These are phyloP conservation scores for Triticum turgidum DNA, from an alignment of 176 grass and related monocot species.

Conservation along the genomic window DNA sequence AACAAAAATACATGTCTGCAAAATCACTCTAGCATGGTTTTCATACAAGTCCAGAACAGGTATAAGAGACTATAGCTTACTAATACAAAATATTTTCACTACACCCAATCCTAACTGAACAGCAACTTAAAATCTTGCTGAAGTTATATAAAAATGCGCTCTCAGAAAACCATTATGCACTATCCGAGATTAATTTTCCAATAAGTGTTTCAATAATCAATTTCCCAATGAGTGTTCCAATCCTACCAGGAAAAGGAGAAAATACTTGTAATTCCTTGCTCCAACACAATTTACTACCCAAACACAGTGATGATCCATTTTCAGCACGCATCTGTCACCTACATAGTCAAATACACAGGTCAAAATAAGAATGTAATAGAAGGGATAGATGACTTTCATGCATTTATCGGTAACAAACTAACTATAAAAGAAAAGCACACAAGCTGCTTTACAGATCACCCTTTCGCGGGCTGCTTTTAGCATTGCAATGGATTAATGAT, in stretches of 20 bases:
- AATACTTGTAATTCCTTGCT: slow-evolving; percentile 84
- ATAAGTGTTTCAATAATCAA: background rate
- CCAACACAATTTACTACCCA: slow-evolving; percentile 96
- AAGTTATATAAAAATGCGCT: background rate
- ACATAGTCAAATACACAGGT: slow-evolving; percentile 18
- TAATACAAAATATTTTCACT: background rate
- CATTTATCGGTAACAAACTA: background rate
- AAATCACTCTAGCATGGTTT: background rate
- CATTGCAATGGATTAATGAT: no score
- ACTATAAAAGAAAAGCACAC: background rate
- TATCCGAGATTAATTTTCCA: background rate
- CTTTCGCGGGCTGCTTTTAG: background rate
- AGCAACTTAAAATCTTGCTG: background rate
- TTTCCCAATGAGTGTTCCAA: background rate
- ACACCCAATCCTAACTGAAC: background rate
- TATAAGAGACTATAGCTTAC: background rate
- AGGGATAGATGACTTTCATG: background rate
- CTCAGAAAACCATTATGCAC: background rate
- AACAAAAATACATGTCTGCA: no score
- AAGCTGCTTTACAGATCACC: background rate
- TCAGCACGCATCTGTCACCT: slow-evolving; percentile 96
- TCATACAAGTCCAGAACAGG: background rate
- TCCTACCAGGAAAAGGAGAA: slow-evolving; percentile 95
- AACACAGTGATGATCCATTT: slow-evolving; percentile 98
- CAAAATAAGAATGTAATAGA: background rate